These are phyloP conservation scores for Cetraspora pellucida DNA, from an alignment of 192 early-diverging fungal genomes.

Conservation along the genomic window DNA sequence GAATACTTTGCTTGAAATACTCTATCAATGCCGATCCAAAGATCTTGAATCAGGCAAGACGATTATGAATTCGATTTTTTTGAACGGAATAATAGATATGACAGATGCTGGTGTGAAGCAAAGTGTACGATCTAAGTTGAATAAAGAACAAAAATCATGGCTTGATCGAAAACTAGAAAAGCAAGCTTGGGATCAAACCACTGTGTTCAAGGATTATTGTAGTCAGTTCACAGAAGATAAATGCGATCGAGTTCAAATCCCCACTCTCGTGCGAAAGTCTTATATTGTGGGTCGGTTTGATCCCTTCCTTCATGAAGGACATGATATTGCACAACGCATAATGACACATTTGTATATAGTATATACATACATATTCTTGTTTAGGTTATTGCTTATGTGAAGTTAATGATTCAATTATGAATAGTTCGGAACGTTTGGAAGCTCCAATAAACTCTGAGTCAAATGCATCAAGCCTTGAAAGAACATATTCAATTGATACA, in stretches of 20 bases:
- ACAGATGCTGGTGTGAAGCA: not conserved
- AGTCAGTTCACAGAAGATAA: constrained; percentile 16
- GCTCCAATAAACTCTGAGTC: constrained; percentile 7
- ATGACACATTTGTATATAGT: not conserved
- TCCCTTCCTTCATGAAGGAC: constrained; percentile 10
- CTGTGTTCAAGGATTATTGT: constrained; percentile 20
- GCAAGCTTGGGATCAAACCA: constrained; percentile 8
- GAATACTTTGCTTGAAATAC: not conserved
- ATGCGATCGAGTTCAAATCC: not conserved
- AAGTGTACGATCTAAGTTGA: not conserved
- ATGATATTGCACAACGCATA: constrained; percentile 16
- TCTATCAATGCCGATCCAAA: not conserved
- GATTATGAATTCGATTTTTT: constrained; percentile 25
- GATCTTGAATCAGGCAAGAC: constrained; percentile 26
- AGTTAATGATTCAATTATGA: not conserved
- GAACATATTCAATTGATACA: constrained; percentile 14
- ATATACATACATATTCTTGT: constrained; percentile 14
- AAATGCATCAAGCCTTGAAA: constrained; percentile 6
- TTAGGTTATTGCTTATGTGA: not conserved
- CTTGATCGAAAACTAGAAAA: not conserved
- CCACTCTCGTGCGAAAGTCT: not conserved
- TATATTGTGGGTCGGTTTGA: constrained; percentile 15
- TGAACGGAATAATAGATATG: constrained; percentile 19
- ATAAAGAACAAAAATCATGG: not conserved
- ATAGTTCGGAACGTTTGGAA: constrained; percentile 23